Base-by-base conservation (phyloP, 495 filamentous ascomycete species). In the Tuber aestivum region DNA sequence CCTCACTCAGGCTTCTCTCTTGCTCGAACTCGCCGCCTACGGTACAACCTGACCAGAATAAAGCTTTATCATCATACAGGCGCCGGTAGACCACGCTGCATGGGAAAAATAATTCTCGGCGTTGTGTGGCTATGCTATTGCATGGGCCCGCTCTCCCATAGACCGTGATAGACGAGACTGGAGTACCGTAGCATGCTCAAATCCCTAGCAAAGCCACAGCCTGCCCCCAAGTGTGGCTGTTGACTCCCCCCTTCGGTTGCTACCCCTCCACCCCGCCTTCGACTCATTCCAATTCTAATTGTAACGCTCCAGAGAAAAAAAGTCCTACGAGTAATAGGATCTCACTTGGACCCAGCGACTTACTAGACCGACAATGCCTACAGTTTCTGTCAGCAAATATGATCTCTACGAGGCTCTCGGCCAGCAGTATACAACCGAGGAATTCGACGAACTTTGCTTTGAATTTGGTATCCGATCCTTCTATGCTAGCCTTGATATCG, bases 371-470 rank as follows among this genome's bases (percentile, higher is more conserved):
- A 83, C 69, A 20, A 94, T 94, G 92, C 95, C 95, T 86, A 99
- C 95, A 83, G 96, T 99, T 77, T 88, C 90, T 81, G 93, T 97
- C 76, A 92, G 97, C 86, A 99, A 98, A 86, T 93, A 93, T 78
- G 93, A 90, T 76, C 93, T 99, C 81, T 98, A 92, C 88, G 90
- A 96, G 86, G 93, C 91, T 81, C 88, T 99, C 74, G 95, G 94
- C 80, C 90, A 91, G 84, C 89, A 95, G 91, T 97, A 94, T 84
- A 97, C 94, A 69, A 93, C 92, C 80, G 89, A 97, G 78, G 92
- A 95, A 83, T 98, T 99, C 83, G 95, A 99, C 83, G 91, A 97
- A 82, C 87, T 99, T 79, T 99, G 95, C 84, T 99, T 99, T 88
- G 95, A 99, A 79, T 99, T 97, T 84, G 95, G 94, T 90, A 79